phyloP scores from a whole-genome alignment of 1,284 basidiomycete species.

The Microbotryomycetes sp. region DNA sequence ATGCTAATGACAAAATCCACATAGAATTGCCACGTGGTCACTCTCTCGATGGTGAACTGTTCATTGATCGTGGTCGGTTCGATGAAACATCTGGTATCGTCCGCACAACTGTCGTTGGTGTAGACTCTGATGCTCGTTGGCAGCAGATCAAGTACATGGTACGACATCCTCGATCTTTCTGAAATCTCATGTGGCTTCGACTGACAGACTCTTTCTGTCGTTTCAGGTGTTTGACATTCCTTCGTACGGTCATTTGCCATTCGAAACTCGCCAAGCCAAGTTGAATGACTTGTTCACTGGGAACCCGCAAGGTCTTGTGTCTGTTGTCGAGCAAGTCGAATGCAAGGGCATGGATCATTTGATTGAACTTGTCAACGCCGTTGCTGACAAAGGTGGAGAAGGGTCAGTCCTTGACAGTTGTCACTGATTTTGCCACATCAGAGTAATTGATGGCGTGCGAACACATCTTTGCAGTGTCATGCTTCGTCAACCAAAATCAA shows the following conservation, averaged over 20 bases:
- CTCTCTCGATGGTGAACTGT: conserved; percentile 51
- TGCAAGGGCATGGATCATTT: conserved; percentile 53
- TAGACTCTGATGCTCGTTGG: conserved; percentile 48
- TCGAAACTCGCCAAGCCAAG: conserved; percentile 53
- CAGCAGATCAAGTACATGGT: conserved; percentile 57
- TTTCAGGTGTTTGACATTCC: conserved; percentile 60
- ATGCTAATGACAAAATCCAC: too few species aligned
- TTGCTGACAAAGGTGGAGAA: conserved; percentile 58
- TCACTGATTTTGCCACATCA: neutral
- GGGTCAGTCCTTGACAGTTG: conserved; percentile 41
- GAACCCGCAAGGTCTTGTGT: conserved; percentile 32
- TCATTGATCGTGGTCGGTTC: conserved; percentile 55
- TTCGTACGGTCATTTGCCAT: conserved; percentile 49
- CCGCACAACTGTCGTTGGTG: conserved; percentile 43
- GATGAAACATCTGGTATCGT: conserved; percentile 57
- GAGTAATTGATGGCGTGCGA: neutral
- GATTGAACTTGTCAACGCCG: conserved; percentile 38
- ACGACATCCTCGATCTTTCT: neutral
- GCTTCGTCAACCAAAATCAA: conserved; percentile 53
- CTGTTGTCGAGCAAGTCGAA: conserved; percentile 53
- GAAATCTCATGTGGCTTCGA: neutral
- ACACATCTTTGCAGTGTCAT: conserved; percentile 47
- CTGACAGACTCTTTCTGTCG: neutral
- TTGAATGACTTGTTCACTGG: conserved; percentile 40
- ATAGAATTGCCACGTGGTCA: conserved; percentile 56